Percentiles rank a stretch among this genome's conserved stretches.
Evolutionary conservation across 345 rosid species (phyloP).

Genomic region (Syzygium oleosum): DNA sequence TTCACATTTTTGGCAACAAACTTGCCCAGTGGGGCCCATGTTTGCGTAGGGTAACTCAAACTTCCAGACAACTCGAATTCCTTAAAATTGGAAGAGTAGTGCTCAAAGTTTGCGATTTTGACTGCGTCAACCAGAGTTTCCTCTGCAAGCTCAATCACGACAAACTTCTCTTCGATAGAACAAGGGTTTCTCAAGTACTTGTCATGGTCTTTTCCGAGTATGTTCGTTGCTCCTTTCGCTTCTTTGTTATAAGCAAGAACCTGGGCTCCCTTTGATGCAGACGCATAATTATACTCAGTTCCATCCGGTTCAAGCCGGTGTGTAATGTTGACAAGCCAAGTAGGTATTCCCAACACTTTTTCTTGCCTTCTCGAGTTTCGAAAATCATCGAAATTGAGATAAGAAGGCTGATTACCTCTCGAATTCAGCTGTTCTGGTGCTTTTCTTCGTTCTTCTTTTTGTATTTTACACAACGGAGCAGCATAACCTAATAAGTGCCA

Average conservation of each 20-base stretch:
- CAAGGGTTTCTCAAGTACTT: slow-evolving; percentile 86
- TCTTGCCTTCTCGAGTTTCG: slow-evolving; percentile 33
- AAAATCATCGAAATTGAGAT: slow-evolving; percentile 61
- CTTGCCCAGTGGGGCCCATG: slow-evolving; percentile 52
- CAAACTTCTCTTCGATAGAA: slow-evolving; percentile 60
- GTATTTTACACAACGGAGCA: slow-evolving; percentile 31
- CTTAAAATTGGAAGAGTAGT: slow-evolving; percentile 78
- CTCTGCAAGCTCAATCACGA: slow-evolving; percentile 77
- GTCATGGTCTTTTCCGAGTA: slow-evolving; percentile 72
- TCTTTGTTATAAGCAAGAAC: slow-evolving; percentile 83
- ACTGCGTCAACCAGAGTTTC: slow-evolving; percentile 87
- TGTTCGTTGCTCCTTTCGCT: slow-evolving; percentile 84
- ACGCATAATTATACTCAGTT: slow-evolving; percentile 77
- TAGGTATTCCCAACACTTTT: slow-evolving; percentile 25
- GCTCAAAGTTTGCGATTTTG: slow-evolving; percentile 84
- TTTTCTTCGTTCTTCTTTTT: slow-evolving; percentile 13
- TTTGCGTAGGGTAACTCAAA: slow-evolving; percentile 62
- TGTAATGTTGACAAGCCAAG: slow-evolving; percentile 46
- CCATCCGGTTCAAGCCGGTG: slow-evolving; percentile 88
- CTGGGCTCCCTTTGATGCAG: slow-evolving; percentile 76
- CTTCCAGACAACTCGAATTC: slow-evolving; percentile 77
- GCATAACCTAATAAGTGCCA: slow-evolving; percentile 33
- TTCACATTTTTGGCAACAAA: slow-evolving; percentile 67
- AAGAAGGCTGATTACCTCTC: slow-evolving; percentile 23
- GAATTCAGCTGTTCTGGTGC: slow-evolving; percentile 6